A percentile compares a stretch with the other conserved stretches of the same genome.
Conservation (phyloP, 73 alveolate species). For the Tetrahymena malaccensis region DNA sequence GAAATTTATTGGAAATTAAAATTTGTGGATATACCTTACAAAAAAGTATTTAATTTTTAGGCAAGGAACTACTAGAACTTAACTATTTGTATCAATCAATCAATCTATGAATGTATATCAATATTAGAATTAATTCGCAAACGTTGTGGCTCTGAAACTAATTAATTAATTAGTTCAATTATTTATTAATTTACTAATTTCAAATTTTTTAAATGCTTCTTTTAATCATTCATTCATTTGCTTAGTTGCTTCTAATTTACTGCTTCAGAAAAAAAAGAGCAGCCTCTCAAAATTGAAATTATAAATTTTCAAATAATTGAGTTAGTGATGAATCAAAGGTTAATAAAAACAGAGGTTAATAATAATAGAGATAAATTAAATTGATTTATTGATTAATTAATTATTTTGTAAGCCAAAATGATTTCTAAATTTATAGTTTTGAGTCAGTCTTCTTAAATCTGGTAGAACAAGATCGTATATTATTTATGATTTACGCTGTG, state of each 20-base stretch:
- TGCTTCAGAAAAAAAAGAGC: neutral
- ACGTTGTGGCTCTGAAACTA: too few species aligned
- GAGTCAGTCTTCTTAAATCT: neutral
- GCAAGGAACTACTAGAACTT: neutral
- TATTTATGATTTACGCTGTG: neutral
- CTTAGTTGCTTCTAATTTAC: neutral
- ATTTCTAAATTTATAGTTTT: too few species aligned
- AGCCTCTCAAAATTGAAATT: neutral
- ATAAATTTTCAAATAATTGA: neutral
- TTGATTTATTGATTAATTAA: neutral
- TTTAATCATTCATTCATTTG: too few species aligned
- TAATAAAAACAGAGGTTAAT: neutral
- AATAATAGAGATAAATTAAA: neutral
- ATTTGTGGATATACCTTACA: neutral
- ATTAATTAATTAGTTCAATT: too few species aligned
- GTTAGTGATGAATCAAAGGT: too few species aligned
- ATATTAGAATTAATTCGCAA: too few species aligned
- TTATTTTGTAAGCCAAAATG: neutral
- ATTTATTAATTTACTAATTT: too few species aligned
- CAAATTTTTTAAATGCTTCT: too few species aligned
- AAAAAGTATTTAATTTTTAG: neutral
- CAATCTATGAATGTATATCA: neutral
- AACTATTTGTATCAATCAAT: neutral
- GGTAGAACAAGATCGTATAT: neutral
- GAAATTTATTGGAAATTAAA: neutral